Evolutionary conservation across 768 basidiomycete genomes (phyloP), one percentile per base, ranked within the genome.

Genomic region (Gelatoporia subvermispora): DNA sequence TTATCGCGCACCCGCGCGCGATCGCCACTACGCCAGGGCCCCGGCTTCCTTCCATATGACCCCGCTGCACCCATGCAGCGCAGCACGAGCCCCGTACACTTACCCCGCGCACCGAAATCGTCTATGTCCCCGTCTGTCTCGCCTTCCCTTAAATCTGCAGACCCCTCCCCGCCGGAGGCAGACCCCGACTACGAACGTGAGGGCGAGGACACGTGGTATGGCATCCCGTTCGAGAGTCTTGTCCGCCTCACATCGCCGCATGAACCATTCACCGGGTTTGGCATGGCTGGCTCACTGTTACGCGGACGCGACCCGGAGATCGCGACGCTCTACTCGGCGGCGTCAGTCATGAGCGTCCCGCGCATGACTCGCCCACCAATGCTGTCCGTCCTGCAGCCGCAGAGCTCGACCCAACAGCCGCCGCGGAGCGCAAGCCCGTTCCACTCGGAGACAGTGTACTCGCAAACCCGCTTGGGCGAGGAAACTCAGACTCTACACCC

Each of bases 301-400:
- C 69, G 75, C 28, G 69, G 71, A 11, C 74, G 75, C 17, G 90
- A 92, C 64, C 74, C 85, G 1, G 91, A 93, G 44, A 85, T 89
- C 9, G 86, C 88, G 16, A 91, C 89, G 3, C 72, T 92, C 4
- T 93, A 92, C 64, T 88, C 88, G n/a, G 88, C 88, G 0, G 88
- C 87, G 4, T 88, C 85, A 2, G 72, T 92, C 20, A 78, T 82
- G 68, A 86, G 85, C 22, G 76, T 90, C 23, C 78, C 84, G 5
- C 65, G 69, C 20, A 70, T 68, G 37, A 37, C 61, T 22, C 68
- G 66, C 31, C 64, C 72, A 16, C 67, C 72, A 2, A 58, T 71
- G 25, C 64, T 63, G 39, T 47, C 74, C 45, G 58, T 63, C 18
- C 16, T 22, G 4, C 41, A 41, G 3, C 8, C 24, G 24, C 65